These are phyloP conservation scores for Bathelium albidoporum DNA, from an alignment of 495 filamentous ascomycete genomes.

Conservation along the genomic window DNA sequence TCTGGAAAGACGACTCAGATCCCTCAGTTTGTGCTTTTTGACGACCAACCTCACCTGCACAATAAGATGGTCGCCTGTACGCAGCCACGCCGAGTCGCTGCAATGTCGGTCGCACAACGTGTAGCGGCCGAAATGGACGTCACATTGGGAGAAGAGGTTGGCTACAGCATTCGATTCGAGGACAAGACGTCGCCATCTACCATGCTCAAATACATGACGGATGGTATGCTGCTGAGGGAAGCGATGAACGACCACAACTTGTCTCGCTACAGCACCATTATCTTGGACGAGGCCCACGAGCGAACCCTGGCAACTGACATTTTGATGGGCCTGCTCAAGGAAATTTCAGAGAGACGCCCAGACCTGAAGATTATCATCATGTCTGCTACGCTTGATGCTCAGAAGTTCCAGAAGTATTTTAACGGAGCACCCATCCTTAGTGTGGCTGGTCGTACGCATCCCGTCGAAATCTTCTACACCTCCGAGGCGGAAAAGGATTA, in stretches of 20 bases:
- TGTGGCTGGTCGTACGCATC: slow-evolving; percentile 90
- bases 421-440: slow-evolving; percentile 84
- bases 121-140: slow-evolving; percentile 97
- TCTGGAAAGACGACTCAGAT: slow-evolving; percentile 99
- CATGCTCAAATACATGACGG: slow-evolving; percentile 98
- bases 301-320: slow-evolving; percentile 92
- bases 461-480: slow-evolving; percentile 98
- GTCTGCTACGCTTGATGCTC: slow-evolving; percentile 92
- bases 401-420: slow-evolving; percentile 99
- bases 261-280: slow-evolving; percentile 90
- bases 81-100: slow-evolving; percentile 93
- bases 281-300: slow-evolving; percentile 97
- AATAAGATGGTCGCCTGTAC: slow-evolving; percentile 92
- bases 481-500: slow-evolving; percentile 95
- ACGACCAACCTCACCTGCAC: slow-evolving; percentile 81
- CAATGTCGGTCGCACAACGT: slow-evolving; percentile 98
- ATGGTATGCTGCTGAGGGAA: slow-evolving; percentile 96
- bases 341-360: slow-evolving; percentile 63
- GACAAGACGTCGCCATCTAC: slow-evolving; percentile 87
- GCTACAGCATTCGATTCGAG: slow-evolving; percentile 98
- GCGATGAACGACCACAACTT: slow-evolving; percentile 95
- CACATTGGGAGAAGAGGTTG: slow-evolving; percentile 84
- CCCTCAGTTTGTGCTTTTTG: slow-evolving; percentile 93
- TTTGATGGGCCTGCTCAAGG: slow-evolving; percentile 88
- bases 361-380: slow-evolving; percentile 97